A percentile compares a stretch with the other conserved stretches of the same genome.
phyloP scores from a whole-genome alignment of 1,284 basidiomycete species.

The Afroboletus lepidellus region DNA sequence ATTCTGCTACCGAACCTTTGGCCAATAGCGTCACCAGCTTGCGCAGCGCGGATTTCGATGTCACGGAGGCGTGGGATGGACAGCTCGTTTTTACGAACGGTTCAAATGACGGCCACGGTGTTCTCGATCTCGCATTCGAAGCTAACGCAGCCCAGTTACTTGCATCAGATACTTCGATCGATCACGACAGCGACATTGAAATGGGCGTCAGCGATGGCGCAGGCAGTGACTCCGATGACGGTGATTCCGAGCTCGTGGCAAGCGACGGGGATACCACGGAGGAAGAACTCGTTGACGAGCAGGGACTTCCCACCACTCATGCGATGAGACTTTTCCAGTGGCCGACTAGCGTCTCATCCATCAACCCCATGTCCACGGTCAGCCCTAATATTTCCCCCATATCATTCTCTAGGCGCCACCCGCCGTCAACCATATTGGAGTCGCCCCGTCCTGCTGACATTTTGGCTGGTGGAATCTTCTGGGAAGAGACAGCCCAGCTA shows the following conservation, averaged over 20 bases:
- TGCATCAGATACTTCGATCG: conserved; percentile 40
- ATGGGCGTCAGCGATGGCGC: conserved; percentile 43
- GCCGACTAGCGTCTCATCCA: conserved; percentile 60
- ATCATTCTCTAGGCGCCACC: conserved; percentile 36
- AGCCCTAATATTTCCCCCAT: conserved; percentile 51
- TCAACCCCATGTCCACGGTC: conserved; percentile 72
- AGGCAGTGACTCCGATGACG: conserved; percentile 35
- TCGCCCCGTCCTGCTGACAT: conserved; percentile 65
- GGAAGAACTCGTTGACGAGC: conserved; percentile 72
- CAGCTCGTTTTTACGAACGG: conserved; percentile 69
- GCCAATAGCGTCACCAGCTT: conserved; percentile 36
- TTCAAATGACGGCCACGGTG: conserved; percentile 46
- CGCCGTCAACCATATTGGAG: conserved; percentile 34
- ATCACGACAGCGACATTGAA: conserved; percentile 38
- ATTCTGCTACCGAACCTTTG: conserved; percentile 40
- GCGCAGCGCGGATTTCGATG: conserved; percentile 51
- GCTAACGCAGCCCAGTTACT: conserved; percentile 46
- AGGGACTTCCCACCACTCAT: conserved; percentile 67
- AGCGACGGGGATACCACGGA: conserved; percentile 67
- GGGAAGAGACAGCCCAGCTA: conserved; percentile 44
- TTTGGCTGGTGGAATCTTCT: conserved; percentile 54
- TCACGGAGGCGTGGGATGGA: conserved; percentile 70
- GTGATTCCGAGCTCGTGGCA: conserved; percentile 39
- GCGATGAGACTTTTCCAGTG: conserved; percentile 70
- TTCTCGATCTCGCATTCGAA: conserved; percentile 59